phyloP scores from a whole-genome alignment of 768 basidiomycete species.

The Leucocoprinus sp. region DNA sequence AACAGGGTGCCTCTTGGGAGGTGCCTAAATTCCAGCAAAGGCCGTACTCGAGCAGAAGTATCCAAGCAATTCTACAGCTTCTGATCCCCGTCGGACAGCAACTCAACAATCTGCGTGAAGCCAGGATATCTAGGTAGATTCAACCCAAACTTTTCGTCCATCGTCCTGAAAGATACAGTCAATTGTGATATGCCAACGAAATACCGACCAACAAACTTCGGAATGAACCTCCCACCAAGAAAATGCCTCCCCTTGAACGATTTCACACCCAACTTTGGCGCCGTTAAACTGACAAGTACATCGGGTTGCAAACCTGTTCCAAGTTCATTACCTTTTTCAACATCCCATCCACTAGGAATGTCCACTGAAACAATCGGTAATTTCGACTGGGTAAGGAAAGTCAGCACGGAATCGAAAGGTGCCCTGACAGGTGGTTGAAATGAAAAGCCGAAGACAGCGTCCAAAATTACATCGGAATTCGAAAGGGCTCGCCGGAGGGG shows the following conservation, averaged over 20 bases:
- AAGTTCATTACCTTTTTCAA: conserved; percentile 62
- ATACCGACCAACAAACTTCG: conserved; percentile 47
- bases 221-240: conserved; percentile 89
- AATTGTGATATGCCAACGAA: background rate
- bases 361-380: conserved; percentile 91
- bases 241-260: conserved; percentile 79
- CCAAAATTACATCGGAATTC: conserved; percentile 76
- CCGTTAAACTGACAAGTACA: conserved; percentile 85
- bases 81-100: conserved; percentile 22
- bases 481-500: conserved; percentile 42
- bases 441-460: conserved; percentile 97
- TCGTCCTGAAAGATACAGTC: conserved; percentile 32
- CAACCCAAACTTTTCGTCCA: conserved; percentile 69
- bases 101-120: conserved; percentile 77
- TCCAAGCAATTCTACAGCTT: conserved; percentile 2
- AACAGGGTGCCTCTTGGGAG: no score
- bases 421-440: conserved; percentile 86
- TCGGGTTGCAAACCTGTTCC: conserved; percentile 61
- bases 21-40: no score
- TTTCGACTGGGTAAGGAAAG: conserved; percentile 49
- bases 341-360: conserved; percentile 96
- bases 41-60: no score
- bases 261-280: conserved; percentile 84
- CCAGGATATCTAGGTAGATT: conserved; percentile 80
- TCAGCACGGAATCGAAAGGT: conserved; percentile 77